Evolutionary conservation across 2,329 filamentous ascomycete species (phyloP).

Genomic region (Juglanconis juglandina): DNA sequence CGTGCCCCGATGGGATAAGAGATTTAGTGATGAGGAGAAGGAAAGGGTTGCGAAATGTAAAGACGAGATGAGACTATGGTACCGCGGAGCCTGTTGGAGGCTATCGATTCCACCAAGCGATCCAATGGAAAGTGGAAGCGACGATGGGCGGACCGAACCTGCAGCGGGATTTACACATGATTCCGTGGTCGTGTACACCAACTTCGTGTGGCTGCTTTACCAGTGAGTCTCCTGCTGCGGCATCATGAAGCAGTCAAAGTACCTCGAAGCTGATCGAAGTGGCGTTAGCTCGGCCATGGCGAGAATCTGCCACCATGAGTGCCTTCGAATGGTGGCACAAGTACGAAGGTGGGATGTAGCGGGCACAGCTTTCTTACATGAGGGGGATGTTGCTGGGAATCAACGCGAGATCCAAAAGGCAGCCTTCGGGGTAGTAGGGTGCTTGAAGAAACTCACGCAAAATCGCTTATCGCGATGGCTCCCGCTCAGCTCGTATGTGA

Average conservation of each 20-base stretch:
- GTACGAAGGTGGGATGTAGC: not conserved
- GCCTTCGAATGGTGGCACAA: slow-evolving; percentile 25
- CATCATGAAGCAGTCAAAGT: not conserved
- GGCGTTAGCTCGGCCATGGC: slow-evolving; percentile 5
- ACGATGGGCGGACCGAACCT: slow-evolving; percentile 1
- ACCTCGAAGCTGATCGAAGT: not conserved
- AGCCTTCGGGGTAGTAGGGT: slow-evolving; percentile 40
- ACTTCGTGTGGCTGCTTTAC: slow-evolving; percentile 50
- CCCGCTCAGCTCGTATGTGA: slow-evolving; percentile 44
- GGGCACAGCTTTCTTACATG: slow-evolving; percentile 24
- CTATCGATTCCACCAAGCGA: slow-evolving; percentile 38
- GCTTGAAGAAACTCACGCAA: slow-evolving; percentile 44
- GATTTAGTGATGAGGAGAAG: slow-evolving; percentile 29
- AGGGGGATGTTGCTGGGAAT: slow-evolving; percentile 36
- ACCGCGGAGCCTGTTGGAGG: slow-evolving; percentile 33
- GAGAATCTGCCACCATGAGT: slow-evolving; percentile 42
- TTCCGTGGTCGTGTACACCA: slow-evolving; percentile 42
- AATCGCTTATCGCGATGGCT: slow-evolving; percentile 43
- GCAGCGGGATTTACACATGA: slow-evolving; percentile 35
- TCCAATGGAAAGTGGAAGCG: slow-evolving; percentile 24
- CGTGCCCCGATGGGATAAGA: slow-evolving; percentile 36
- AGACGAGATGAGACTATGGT: slow-evolving; percentile 36
- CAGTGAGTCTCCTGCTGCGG: slow-evolving; percentile 34
- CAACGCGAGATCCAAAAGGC: slow-evolving; percentile 42
- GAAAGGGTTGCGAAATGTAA: slow-evolving; percentile 34